These are phyloP conservation scores for Magnolia officinalis DNA, from an alignment of 164 flowering plant species.

Conservation along the genomic window DNA sequence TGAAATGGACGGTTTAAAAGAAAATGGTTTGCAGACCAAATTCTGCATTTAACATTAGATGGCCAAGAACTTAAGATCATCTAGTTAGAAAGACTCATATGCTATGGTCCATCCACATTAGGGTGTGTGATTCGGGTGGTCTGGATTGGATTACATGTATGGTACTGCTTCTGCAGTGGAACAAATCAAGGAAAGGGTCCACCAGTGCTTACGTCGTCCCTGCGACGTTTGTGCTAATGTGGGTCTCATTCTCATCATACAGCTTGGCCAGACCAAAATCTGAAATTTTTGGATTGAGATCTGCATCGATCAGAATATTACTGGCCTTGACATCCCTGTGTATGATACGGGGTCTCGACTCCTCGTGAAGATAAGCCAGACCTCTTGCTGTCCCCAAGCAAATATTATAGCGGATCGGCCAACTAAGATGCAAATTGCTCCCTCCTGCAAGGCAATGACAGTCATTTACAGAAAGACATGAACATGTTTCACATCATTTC, in stretches of 20 bases:
- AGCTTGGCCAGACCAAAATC: conserved; percentile 46
- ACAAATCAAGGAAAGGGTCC: background rate
- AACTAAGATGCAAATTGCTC: conserved; percentile 16
- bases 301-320: conserved; percentile 36
- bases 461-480: background rate
- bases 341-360: conserved; percentile 26
- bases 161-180: background rate
- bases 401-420: conserved; percentile 32
- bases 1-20: no score
- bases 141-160: no score
- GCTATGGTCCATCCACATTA: background rate
- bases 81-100: background rate
- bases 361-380: conserved; percentile 42
- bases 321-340: conserved; percentile 43
- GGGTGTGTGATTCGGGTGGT: no score
- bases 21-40: no score
- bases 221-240: conserved; percentile 37
- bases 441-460: conserved; percentile 14
- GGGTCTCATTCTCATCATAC: conserved; percentile 29
- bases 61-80: background rate
- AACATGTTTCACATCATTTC: background rate
- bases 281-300: conserved; percentile 34
- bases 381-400: conserved; percentile 39
- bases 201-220: conserved; percentile 29
- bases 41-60: background rate